Evolutionary conservation across 345 rosid genomes (phyloP).

Genomic region (Linum usitatissimum): DNA sequence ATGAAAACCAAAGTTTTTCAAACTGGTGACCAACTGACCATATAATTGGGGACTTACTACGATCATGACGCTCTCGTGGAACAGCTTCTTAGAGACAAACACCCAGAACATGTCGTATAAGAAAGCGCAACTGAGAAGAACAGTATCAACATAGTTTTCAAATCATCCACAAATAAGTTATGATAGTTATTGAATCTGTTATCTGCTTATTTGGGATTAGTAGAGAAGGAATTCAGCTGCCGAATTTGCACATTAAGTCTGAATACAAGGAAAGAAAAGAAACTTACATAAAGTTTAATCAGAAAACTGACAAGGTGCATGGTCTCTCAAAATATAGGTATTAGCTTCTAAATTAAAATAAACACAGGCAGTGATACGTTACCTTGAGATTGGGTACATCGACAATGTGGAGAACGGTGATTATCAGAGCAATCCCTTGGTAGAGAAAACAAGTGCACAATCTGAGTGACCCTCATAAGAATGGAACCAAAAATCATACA

Average conservation of each 20-base stretch:
- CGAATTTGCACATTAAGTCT: too few species aligned
- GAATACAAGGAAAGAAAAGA: too few species aligned
- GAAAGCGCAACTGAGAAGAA: conserved; percentile 94
- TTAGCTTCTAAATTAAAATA: not conserved
- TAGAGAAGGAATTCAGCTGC: not conserved
- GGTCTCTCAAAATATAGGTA: too few species aligned
- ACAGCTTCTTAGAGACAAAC: conserved; percentile 83
- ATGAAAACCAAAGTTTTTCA: not conserved
- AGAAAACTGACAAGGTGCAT: too few species aligned
- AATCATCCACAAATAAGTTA: conserved; percentile 1
- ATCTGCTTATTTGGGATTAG: not conserved
- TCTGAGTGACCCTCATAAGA: not conserved
- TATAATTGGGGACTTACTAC: conserved; percentile 48
- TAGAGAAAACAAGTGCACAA: conserved; percentile 10
- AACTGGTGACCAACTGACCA: not conserved
- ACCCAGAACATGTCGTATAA: conserved; percentile 98
- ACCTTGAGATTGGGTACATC: conserved; percentile 97
- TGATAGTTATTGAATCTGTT: not conserved
- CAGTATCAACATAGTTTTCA: conserved; percentile 75
- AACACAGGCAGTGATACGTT: conserved; percentile 6
- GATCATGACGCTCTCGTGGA: conserved; percentile 97
- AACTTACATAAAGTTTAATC: too few species aligned
- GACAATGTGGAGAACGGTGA: conserved; percentile 93
- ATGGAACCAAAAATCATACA: not conserved
- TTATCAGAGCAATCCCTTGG: conserved; percentile 89